phyloP scores from a whole-genome alignment of 1,284 basidiomycete genomes.

The Naganishia albida region DNA sequence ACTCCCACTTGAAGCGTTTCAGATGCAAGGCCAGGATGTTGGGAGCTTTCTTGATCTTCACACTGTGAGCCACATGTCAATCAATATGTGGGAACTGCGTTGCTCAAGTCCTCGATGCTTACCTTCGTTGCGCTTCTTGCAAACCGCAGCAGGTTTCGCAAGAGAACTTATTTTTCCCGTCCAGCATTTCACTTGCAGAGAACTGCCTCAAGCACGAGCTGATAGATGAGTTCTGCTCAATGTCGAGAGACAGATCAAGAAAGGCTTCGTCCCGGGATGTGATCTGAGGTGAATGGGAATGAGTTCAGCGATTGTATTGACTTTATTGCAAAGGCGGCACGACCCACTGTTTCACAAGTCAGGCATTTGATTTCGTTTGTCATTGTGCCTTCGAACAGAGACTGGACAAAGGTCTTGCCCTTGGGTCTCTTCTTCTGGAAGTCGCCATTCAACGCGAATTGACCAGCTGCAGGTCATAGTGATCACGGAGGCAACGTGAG shows the following conservation, averaged over 20 bases:
- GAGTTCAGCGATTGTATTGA: not conserved
- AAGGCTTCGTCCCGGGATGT: slow-evolving; percentile 95
- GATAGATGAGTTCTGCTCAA: slow-evolving; percentile 93
- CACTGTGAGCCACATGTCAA: slow-evolving; percentile 59
- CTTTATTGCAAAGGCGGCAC: too few species aligned
- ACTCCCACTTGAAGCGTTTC: slow-evolving; percentile 95
- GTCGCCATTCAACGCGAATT: slow-evolving; percentile 15
- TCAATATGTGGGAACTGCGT: not conserved
- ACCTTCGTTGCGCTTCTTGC: slow-evolving; percentile 97
- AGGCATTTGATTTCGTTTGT: slow-evolving; percentile 97
- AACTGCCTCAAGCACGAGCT: slow-evolving; percentile 94
- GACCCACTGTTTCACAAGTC: slow-evolving; percentile 85
- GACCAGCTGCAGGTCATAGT: not conserved
- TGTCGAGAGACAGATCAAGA: slow-evolving; percentile 95
- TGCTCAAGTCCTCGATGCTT: slow-evolving; percentile 43
- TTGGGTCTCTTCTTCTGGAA: slow-evolving; percentile 42
- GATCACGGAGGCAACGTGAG: not conserved
- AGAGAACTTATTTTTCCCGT: slow-evolving; percentile 97
- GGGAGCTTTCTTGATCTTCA: slow-evolving; percentile 96
- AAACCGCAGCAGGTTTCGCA: slow-evolving; percentile 95
- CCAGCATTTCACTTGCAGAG: slow-evolving; percentile 96
- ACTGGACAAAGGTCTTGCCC: slow-evolving; percentile 78
- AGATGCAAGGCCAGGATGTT: slow-evolving; percentile 92
- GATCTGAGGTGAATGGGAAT: slow-evolving; percentile 59
- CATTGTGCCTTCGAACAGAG: slow-evolving; percentile 86